Base-by-base conservation (phyloP, 78 protist genomes). In the Polysphondylium violaceum region DNA sequence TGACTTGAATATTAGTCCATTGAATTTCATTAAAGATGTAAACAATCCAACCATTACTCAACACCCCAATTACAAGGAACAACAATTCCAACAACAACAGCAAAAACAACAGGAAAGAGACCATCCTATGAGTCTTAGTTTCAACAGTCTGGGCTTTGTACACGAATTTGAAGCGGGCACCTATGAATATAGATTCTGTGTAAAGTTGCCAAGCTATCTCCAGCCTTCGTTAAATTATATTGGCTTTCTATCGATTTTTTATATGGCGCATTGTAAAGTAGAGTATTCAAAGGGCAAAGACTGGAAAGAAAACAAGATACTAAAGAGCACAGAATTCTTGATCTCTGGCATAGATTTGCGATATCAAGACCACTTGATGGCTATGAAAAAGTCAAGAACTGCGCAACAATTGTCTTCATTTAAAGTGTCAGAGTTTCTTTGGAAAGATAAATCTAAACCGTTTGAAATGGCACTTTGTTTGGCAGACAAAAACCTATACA, bases 391-490 rank as follows among this genome's bases (percentile, higher is more conserved):
- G 12, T 65, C 50, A 14, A 8, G 31, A 38, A 27, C 40, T n/a
- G n/a, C n/a, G n/a, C 11, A 63, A 16, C 0, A 29, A 55, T 6
- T 19, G 38, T 3, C 27, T 3, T 7, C 12, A 17, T 43, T 16
- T 43, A 74, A 38, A 40, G 55, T 83, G 1, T 56, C 91, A 11
- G 43, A 74, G 1, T 83, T 68, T 53, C 59, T 83, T n/a, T 83
- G 91, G 91, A 27, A 47, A 21, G 11, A 29, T 47, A 83, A 83
- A 56, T 51, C 91, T 6, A 50, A 50, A 12, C 91, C 91, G 16
- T 25, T 83, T 16, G 91, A 83, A 33, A 83, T 83, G 79, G 91
- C 91, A n/a, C 44, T 83, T 6, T 69, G 81, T 69, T n/a, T 83
- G 27, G 8, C 38, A 40, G 81, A 83, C 31, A 36, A 35, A 12